phyloP scores from a whole-genome alignment of 1,139 yeast genomes.

The Saccharomyces hybrid region DNA sequence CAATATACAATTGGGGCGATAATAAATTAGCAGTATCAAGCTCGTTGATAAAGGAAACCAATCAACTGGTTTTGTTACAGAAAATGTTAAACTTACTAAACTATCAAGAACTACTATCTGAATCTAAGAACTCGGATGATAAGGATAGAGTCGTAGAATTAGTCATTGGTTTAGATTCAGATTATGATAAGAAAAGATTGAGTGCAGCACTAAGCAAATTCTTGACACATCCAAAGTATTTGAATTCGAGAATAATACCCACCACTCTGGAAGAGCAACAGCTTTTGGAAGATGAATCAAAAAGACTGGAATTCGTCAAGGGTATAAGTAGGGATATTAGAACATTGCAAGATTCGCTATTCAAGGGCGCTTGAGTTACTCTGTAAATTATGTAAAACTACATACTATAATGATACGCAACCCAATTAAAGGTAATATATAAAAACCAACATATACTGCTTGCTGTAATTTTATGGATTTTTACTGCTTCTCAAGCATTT shows the following conservation, averaged over 20 bases:
- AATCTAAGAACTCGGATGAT: slow-evolving; percentile 15
- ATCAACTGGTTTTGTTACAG: slow-evolving; percentile 62
- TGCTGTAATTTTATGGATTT: background rate
- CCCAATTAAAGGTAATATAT: background rate
- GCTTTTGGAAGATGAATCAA: slow-evolving; percentile 42
- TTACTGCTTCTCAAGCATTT: background rate
- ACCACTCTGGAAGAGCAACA: slow-evolving; percentile 59
- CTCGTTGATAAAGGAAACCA: slow-evolving; percentile 68
- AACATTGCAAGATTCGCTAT: slow-evolving; percentile 42
- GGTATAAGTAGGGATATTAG: slow-evolving; percentile 48
- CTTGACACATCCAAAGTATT: slow-evolving; percentile 77
- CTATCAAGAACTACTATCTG: slow-evolving; percentile 38
- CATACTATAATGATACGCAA: background rate
- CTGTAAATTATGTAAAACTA: background rate
- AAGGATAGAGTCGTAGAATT: slow-evolving; percentile 30
- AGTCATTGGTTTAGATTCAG: slow-evolving; percentile 57
- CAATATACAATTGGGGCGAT: slow-evolving; percentile 65
- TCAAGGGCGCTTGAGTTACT: slow-evolving; percentile 2
- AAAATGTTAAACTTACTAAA: slow-evolving; percentile 48
- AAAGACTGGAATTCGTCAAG: slow-evolving; percentile 40
- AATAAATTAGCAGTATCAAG: slow-evolving; percentile 55
- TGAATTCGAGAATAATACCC: slow-evolving; percentile 61
- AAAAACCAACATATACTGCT: background rate
- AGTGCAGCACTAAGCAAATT: slow-evolving; percentile 56
- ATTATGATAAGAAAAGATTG: slow-evolving; percentile 49